These are phyloP conservation scores for Arctium lappa DNA, from an alignment of 129 eudicot genomes.

Conservation along the genomic window DNA sequence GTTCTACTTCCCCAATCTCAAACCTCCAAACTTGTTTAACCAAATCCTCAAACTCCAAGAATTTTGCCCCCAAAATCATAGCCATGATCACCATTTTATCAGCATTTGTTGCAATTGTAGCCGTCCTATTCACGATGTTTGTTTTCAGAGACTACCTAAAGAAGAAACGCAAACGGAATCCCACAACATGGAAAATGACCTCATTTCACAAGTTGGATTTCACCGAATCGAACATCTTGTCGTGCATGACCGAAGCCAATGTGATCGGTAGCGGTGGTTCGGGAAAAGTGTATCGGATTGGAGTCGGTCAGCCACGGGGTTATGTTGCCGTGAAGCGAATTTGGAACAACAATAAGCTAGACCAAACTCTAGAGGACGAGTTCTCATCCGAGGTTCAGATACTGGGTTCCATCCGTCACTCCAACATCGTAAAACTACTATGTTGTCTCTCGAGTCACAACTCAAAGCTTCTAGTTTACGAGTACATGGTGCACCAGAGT, in stretches of 20 bases:
- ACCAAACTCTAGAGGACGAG: constrained; percentile 50
- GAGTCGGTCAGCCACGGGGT: constrained; percentile 44
- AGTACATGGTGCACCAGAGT: constrained; percentile 86
- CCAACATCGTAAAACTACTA: constrained; percentile 79
- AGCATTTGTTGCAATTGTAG: constrained; percentile 31
- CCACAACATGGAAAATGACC: constrained; percentile 60
- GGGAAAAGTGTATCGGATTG: constrained; percentile 71
- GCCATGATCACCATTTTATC: constrained; percentile 54
- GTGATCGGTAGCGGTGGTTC: constrained; percentile 75
- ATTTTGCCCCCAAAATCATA: constrained; percentile 46
- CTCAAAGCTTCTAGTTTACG: constrained; percentile 82
- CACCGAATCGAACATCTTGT: constrained; percentile 51
- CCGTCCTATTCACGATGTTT: constrained; percentile 31
- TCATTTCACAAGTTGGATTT: constrained; percentile 69
- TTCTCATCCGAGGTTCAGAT: constrained; percentile 75
- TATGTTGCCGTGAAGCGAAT: constrained; percentile 79
- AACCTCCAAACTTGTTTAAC: constrained; percentile 45
- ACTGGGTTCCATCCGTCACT: constrained; percentile 73
- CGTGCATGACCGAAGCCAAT: constrained; percentile 56
- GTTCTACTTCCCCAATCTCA: constrained; percentile 39
- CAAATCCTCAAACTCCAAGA: constrained; percentile 27
- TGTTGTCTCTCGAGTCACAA: constrained; percentile 75
- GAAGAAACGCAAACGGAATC: constrained; percentile 46
- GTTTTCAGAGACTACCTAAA: constrained; percentile 41
- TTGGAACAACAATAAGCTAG: constrained; percentile 46